A percentile compares a stretch with the other conserved stretches of the same genome.
phyloP scores from a whole-genome alignment of 306 rosid genomes.

The Cicer pinnatifidum region DNA sequence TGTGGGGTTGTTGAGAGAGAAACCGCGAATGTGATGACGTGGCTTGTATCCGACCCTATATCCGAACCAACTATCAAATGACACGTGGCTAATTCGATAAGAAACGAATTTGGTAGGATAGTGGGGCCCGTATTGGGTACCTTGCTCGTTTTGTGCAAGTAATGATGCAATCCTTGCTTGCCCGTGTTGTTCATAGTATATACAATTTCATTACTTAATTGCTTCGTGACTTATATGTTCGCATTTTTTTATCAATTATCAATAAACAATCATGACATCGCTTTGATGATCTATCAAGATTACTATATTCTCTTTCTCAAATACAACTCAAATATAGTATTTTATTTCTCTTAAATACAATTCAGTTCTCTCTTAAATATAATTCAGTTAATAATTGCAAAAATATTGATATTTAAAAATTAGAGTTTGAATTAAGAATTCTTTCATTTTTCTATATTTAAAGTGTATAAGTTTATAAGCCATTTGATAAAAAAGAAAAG shows the following conservation, averaged over 20 bases:
- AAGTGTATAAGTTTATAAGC: no score
- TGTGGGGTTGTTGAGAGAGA: conserved; percentile 26
- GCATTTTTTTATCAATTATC: not conserved
- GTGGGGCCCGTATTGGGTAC: conserved; percentile 5
- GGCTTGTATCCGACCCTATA: conserved; percentile 46
- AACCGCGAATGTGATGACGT: conserved; percentile 42
- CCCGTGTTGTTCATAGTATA: not conserved
- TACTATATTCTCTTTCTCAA: no score
- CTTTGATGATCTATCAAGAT: no score
- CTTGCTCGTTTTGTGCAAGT: conserved; percentile 9
- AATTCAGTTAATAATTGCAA: no score
- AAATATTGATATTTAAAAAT: no score
- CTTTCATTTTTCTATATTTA: no score
- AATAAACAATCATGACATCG: no score
- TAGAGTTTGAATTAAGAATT: no score
- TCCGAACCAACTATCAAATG: conserved; percentile 46
- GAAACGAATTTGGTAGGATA: not conserved
- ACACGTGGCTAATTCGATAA: conserved; percentile 57
- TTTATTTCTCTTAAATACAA: no score
- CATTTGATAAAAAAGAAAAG: no score
- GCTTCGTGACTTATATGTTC: not conserved
- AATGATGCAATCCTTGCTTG: not conserved
- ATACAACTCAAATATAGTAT: no score
- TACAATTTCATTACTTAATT: not conserved
- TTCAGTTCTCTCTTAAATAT: no score